phyloP scores from a whole-genome alignment of 257 asterid genomes.

The Nicotiana tabacum region DNA sequence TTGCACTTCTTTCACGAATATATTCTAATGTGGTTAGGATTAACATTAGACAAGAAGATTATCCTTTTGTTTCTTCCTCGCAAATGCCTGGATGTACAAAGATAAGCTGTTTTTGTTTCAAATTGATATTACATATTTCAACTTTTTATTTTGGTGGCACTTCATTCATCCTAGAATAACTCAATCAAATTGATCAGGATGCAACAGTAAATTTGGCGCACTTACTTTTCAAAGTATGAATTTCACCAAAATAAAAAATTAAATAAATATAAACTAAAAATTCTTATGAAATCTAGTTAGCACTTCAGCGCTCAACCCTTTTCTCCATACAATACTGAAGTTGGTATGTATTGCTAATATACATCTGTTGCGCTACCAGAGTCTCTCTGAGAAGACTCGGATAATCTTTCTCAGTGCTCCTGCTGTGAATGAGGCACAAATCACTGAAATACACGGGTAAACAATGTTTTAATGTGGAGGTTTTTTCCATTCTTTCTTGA shows the following conservation, averaged over 20 bases:
- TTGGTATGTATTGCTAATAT: neutral
- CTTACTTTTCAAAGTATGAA: neutral
- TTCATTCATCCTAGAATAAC: neutral
- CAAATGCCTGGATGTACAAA: neutral
- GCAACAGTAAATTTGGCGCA: neutral
- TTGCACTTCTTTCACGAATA: neutral
- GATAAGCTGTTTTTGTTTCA: neutral
- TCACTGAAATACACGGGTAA: constrained; percentile 36
- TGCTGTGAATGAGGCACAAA: constrained; percentile 54
- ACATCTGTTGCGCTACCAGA: constrained; percentile 26
- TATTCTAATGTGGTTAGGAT: neutral
- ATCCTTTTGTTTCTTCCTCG: neutral
- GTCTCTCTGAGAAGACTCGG: constrained; percentile 60
- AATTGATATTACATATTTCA: neutral
- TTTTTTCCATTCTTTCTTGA: neutral
- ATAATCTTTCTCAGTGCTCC: constrained; percentile 73
- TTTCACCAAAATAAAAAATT: neutral
- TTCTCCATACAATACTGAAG: neutral
- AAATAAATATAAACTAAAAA: neutral
- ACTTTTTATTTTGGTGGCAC: neutral
- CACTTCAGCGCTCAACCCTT: neutral
- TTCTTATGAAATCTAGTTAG: neutral
- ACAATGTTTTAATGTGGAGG: neutral
- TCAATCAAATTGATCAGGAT: neutral
- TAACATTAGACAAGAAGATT: neutral